Base-by-base conservation (phyloP, 2,329 filamentous ascomycete genomes). In the Colletotrichum liriopes region DNA sequence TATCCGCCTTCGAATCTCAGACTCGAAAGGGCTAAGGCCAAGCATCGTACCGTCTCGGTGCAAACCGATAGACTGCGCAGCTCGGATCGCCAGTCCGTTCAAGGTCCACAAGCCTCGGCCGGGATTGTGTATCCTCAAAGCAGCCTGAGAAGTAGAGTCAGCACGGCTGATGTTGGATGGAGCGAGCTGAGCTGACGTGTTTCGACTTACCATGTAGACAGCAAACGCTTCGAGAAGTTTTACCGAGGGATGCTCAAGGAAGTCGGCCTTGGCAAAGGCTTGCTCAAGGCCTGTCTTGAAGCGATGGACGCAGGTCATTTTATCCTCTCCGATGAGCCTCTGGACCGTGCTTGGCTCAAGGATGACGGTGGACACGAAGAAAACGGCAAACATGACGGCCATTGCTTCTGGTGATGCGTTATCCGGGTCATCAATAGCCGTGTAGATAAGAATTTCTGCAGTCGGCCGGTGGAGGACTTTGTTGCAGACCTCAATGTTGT, bases 1-100 rank as follows among this genome's bases (percentile, higher is more conserved):
- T 5, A 90, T 79, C 54, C 89, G 82, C 49, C 88, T 85, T 7
- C 88, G 83, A 80, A 90, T 84, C 77, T 91, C 86, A 0, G 83
- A 84, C 61, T 91, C 87, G 58, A 85, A 89, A 52, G 76, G 81
- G 52, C 65, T 65, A 8, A 82, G 51, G 67, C 76, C 74, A 1
- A 81, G 74, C 11, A 81, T 77, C 1, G 76, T 76, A 0, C 83
- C 79, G 76, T 90, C 87, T 62, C 78, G 82, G 60, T 90, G 84
- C 8, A 90, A 78, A 1, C 87, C 87, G 79, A 90, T 86, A 2
- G 82, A 82, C 72, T 87, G 82, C 1, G 85, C 86, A 23, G 86
- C 81, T 11, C 86, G 82, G 39, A 88, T 80, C 2, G 83, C 83
- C 3, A 86, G 78, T 0, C 85, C 85, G 35, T 82, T 84, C 12